phyloP scores from a whole-genome alignment of 192 early-diverging fungal genomes.

The Allomyces javanicus region DNA sequence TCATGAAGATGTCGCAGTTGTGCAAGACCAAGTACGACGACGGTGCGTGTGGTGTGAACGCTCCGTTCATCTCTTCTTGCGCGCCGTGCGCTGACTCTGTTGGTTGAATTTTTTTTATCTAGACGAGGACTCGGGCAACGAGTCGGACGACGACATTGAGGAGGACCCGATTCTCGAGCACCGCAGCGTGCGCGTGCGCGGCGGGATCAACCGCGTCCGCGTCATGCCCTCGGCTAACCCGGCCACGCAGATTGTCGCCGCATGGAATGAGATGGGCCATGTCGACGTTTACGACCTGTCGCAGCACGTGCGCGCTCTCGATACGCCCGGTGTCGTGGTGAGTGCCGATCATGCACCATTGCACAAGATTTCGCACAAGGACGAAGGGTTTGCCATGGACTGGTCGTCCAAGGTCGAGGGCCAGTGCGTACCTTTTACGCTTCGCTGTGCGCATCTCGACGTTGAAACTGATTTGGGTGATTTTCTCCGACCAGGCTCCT shows the following conservation, averaged over 20 bases:
- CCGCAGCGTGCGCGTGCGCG: slow-evolving; percentile 58
- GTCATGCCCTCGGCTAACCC: slow-evolving; percentile 15
- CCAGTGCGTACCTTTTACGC: slow-evolving; percentile 9
- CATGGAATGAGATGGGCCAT: slow-evolving; percentile 90
- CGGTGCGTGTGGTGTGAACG: slow-evolving; percentile 7
- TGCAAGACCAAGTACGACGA: slow-evolving; percentile 86
- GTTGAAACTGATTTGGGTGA: not conserved
- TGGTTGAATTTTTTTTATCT: not conserved
- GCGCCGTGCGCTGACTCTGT: slow-evolving; percentile 1
- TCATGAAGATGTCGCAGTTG: slow-evolving; percentile 91
- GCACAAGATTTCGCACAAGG: slow-evolving; percentile 22
- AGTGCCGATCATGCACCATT: slow-evolving; percentile 47
- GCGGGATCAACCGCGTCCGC: slow-evolving; percentile 82
- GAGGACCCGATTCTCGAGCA: slow-evolving; percentile 86
- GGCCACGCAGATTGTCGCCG: slow-evolving; percentile 60
- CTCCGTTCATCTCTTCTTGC: not conserved
- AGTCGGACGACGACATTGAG: slow-evolving; percentile 62
- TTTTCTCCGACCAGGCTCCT: slow-evolving; percentile 32
- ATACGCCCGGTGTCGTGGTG: slow-evolving; percentile 53
- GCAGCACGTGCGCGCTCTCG: slow-evolving; percentile 49
- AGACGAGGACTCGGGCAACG: slow-evolving; percentile 49
- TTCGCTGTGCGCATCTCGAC: too few species aligned
- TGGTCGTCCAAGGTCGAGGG: slow-evolving; percentile 56
- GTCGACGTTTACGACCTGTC: slow-evolving; percentile 82
- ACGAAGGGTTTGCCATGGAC: slow-evolving; percentile 90